These are phyloP conservation scores for Kodamaea fungicola DNA, from an alignment of 1,139 yeast genomes.

Conservation along the genomic window DNA sequence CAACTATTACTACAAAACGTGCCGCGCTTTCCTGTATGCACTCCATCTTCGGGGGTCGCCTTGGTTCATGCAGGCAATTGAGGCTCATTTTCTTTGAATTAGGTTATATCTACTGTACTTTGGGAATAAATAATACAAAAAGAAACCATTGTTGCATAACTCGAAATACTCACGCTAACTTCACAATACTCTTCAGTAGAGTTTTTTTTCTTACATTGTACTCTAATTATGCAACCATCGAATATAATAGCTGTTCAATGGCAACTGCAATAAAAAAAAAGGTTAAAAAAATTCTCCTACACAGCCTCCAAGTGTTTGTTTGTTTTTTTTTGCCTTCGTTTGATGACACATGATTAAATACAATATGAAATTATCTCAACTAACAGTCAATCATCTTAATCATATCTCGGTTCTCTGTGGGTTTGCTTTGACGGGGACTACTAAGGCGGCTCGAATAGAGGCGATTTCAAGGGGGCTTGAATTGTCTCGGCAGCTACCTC, in stretches of 20 bases:
- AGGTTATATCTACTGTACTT: neutral
- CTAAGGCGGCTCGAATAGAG: constrained; percentile 25
- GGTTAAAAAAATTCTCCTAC: too few relatives aligned
- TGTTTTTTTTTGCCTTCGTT: too few relatives aligned
- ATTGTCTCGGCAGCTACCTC: constrained; percentile 11
- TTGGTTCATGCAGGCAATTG: neutral
- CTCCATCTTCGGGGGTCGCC: constrained; percentile 1
- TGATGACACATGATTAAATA: too few relatives aligned
- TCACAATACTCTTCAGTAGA: neutral
- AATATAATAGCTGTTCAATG: too few relatives aligned
- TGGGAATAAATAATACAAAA: neutral
- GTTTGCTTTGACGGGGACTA: constrained; percentile 22
- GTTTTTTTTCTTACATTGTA: too few relatives aligned
- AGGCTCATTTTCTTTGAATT: neutral
- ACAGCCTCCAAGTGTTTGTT: too few relatives aligned
- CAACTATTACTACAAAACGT: neutral
- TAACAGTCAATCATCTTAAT: constrained; percentile 15
- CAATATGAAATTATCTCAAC: constrained; percentile 1
- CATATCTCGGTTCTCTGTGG: constrained; percentile 37
- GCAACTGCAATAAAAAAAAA: too few relatives aligned
- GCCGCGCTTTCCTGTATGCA: neutral
- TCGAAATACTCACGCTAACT: too few relatives aligned
- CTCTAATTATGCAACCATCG: too few relatives aligned
- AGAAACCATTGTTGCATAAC: neutral
- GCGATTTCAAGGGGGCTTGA: constrained; percentile 21